phyloP scores from a whole-genome alignment of 2,329 filamentous ascomycete genomes.

The Thermothelomyces thermophilus region DNA sequence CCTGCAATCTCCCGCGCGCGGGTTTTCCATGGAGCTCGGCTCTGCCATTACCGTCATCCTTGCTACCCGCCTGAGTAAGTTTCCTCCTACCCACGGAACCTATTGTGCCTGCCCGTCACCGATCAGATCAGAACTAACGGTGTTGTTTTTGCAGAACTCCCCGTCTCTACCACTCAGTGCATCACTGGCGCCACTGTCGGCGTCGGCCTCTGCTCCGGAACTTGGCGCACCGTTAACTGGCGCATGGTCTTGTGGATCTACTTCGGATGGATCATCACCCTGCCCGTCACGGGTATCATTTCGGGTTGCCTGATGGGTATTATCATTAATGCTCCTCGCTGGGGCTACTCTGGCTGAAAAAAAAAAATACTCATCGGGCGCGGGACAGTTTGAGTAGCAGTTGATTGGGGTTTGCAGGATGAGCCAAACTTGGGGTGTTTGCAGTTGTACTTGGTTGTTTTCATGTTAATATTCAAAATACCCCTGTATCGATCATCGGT shows the following conservation, averaged over 20 bases:
- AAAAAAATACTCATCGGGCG: no score
- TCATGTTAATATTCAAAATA: no score
- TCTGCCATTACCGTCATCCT: conserved; percentile 57
- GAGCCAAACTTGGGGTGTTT: no score
- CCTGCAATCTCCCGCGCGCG: conserved; percentile 48
- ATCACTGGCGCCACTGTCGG: conserved; percentile 57
- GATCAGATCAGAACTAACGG: no score
- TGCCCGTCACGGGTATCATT: conserved; percentile 50
- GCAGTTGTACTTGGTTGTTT: no score
- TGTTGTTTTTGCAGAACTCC: conserved; percentile 39
- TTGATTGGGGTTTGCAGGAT: no score
- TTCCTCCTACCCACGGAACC: no score
- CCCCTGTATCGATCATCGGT: no score
- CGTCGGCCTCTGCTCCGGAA: conserved; percentile 55
- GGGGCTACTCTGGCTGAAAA: conserved; percentile 26
- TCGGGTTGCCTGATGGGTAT: conserved; percentile 57
- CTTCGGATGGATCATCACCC: conserved; percentile 54
- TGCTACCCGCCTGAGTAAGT: conserved; percentile 51
- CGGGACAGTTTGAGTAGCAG: no score
- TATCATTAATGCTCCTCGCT: conserved; percentile 54
- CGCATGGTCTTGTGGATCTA: conserved; percentile 56
- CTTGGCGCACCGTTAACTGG: conserved; percentile 55
- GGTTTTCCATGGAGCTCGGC: conserved; percentile 53
- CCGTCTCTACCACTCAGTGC: conserved; percentile 60
- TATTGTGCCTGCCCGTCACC: no score